These are phyloP conservation scores for Tetrastigma voinierianum DNA, from an alignment of 164 flowering plant genomes.

Conservation along the genomic window DNA sequence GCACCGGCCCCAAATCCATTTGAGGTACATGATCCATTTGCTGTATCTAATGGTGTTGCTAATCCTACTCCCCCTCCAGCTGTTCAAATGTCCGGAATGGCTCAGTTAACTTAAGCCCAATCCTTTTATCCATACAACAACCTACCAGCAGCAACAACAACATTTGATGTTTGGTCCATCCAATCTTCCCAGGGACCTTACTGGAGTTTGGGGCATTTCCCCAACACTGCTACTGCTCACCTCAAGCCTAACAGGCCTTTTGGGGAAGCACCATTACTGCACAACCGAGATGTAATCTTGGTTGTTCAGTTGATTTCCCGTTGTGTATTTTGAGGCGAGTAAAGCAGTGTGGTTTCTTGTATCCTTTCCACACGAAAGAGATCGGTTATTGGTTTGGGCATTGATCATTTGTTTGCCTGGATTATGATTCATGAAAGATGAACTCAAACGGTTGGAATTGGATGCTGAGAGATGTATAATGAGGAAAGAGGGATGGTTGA, in stretches of 20 bases:
- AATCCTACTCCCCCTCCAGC: conserved; percentile 50
- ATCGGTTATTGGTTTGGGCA: neutral
- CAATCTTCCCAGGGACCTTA: conserved; percentile 87
- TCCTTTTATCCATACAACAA: conserved; percentile 68
- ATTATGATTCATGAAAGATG: neutral
- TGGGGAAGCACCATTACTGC: conserved; percentile 70
- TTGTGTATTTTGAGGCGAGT: conserved; percentile 13
- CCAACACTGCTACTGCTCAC: conserved; percentile 37
- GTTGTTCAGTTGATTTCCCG: conserved; percentile 13
- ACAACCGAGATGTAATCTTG: conserved; percentile 17
- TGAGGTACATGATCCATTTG: conserved; percentile 67
- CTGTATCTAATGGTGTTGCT: conserved; percentile 42
- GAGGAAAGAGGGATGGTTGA: too few species aligned
- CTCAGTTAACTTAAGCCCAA: conserved; percentile 65
- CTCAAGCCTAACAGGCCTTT: conserved; percentile 80
- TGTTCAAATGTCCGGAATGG: conserved; percentile 59
- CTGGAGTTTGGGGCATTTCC: conserved; percentile 73
- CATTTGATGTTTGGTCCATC: conserved; percentile 40
- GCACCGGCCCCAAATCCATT: conserved; percentile 63
- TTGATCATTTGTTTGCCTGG: neutral
- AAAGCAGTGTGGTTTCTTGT: conserved; percentile 3
- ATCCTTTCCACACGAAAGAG: neutral
- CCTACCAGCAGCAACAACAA: conserved; percentile 40
- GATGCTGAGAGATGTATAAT: conserved; percentile 8
- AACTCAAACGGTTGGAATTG: conserved; percentile 1